Conservation (phyloP, 2,329 filamentous ascomycete species). For the Passalora sequoiae region DNA sequence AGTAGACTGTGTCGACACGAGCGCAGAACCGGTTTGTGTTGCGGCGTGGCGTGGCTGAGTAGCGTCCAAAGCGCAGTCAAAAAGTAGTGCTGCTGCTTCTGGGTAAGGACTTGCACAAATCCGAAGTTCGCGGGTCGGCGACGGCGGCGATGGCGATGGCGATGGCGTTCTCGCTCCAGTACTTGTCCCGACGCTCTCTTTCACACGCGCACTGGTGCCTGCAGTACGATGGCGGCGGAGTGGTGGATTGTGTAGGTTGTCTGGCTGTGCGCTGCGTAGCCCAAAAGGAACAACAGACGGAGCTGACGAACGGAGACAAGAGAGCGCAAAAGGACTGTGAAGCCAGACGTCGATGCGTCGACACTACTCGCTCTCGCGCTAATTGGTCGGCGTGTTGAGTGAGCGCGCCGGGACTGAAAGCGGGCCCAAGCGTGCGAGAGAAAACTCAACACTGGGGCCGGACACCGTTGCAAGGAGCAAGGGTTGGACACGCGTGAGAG, state of each 20-base stretch:
- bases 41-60: conserved; percentile 1
- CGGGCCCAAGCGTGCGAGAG: not conserved
- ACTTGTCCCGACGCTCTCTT: not conserved
- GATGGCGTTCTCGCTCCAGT: not conserved
- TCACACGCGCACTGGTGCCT: conserved; percentile 2
- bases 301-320: no score
- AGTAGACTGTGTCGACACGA: not conserved
- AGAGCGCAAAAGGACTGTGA: no score
- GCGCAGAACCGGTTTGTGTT: not conserved
- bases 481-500: not conserved
- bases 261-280: not conserved
- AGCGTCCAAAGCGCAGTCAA: not conserved
- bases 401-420: not conserved
- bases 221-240: conserved; percentile 4
- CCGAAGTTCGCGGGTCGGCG: not conserved
- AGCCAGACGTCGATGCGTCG: not conserved
- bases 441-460: not conserved
- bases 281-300: not conserved
- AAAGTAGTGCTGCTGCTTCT: not conserved
- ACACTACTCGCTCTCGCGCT: not conserved
- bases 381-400: not conserved
- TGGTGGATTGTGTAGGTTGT: not conserved
- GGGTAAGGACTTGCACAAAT: not conserved
- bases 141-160: not conserved
- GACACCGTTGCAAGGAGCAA: no score